A percentile compares a stretch with the other conserved stretches of the same genome.
Conservation (phyloP, 345 rosid genomes). For the Hevea brasiliensis region DNA sequence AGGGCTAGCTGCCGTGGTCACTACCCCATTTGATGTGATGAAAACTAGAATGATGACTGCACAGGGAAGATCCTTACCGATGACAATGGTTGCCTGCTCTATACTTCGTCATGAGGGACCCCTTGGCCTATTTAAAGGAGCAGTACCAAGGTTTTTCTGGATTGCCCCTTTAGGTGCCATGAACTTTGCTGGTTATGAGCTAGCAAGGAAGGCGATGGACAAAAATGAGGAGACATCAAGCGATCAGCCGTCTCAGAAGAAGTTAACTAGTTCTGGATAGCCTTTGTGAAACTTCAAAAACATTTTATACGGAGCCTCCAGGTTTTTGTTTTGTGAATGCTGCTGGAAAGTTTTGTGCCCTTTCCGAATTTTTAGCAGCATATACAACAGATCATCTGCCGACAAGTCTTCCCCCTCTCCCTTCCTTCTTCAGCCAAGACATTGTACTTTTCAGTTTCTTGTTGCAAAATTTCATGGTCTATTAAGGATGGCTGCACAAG, state of each 20-base stretch:
- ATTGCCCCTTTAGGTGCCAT: conserved; percentile 99
- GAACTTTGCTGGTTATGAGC: conserved; percentile 99
- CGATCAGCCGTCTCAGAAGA: conserved; percentile 39
- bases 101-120: conserved; percentile 91
- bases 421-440: background rate
- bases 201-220: conserved; percentile 81
- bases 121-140: conserved; percentile 92
- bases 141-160: conserved; percentile 95
- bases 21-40: conserved; percentile 97
- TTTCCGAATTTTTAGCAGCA: conserved; percentile 17
- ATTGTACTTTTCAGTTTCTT: conserved; percentile 8
- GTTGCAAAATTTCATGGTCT: background rate
- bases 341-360: conserved; percentile 25
- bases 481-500: conserved; percentile 10
- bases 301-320: conserved; percentile 1
- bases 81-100: conserved; percentile 70
- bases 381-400: conserved; percentile 31
- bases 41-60: conserved; percentile 99
- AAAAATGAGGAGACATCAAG: conserved; percentile 47
- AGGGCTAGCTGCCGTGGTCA: conserved; percentile 82
- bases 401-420: conserved; percentile 24
- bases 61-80: conserved; percentile 69
- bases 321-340: conserved; percentile 14
- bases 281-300: background rate
- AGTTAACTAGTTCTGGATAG: conserved; percentile 38